Evolutionary conservation across 345 rosid genomes (phyloP).

Genomic region (Conringia planisiliqua): DNA sequence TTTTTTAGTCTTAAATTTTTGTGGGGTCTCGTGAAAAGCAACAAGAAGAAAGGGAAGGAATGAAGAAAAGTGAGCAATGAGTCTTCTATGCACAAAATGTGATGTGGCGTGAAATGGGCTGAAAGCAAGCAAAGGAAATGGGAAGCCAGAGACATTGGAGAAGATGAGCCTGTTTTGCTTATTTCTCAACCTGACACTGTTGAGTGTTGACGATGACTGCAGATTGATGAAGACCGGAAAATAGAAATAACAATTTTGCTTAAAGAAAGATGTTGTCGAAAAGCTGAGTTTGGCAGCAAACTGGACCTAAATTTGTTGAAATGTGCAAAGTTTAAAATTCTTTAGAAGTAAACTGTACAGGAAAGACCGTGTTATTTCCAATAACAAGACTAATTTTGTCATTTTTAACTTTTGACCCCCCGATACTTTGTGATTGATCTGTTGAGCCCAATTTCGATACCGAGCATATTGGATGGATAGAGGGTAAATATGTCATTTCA

Average conservation of each 20-base stretch:
- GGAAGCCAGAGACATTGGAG: background rate
- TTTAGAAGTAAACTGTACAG: background rate
- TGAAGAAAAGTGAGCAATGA: background rate
- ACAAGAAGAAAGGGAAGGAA: background rate
- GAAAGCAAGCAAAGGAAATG: background rate
- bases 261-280: conserved; percentile 1
- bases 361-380: background rate
- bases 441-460: background rate
- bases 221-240: background rate
- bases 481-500: conserved; percentile 6
- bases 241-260: background rate
- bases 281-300: background rate
- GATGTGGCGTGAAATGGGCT: conserved; percentile 6
- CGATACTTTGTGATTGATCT: background rate
- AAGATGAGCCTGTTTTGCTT: background rate
- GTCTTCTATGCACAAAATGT: background rate
- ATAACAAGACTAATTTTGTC: background rate
- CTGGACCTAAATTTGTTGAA: background rate
- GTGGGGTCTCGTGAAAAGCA: background rate
- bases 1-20: background rate
- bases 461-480: background rate
- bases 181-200: background rate
- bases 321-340: background rate
- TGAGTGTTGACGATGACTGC: background rate
- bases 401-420: background rate